phyloP scores from a whole-genome alignment of 257 asterid genomes.

The Lycium ferocissimum region DNA sequence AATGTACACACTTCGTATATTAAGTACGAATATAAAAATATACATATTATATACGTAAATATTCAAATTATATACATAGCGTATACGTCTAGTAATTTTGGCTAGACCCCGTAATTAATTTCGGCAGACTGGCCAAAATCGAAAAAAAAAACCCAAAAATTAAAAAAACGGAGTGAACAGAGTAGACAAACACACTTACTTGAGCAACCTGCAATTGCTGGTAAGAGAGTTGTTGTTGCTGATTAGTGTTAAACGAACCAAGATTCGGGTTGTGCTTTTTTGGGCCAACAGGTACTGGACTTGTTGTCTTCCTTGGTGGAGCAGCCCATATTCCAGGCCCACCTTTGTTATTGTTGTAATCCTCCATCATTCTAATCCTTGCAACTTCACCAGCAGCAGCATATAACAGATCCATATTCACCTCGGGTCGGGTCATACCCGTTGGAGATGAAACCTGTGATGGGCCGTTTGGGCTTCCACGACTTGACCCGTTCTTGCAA shows the following conservation, averaged over 20 bases:
- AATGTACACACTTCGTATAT: no score
- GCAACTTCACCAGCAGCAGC: constrained; percentile 34
- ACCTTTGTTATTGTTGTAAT: constrained; percentile 11
- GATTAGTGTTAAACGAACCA: neutral
- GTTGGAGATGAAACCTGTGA: constrained; percentile 59
- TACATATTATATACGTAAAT: no score
- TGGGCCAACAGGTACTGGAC: constrained; percentile 20
- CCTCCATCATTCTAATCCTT: constrained; percentile 31
- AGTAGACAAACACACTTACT: neutral
- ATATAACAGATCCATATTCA: constrained; percentile 31
- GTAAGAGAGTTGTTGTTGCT: neutral
- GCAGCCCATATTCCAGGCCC: constrained; percentile 29
- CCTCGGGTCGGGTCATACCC: constrained; percentile 31
- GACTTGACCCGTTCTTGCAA: constrained; percentile 52
- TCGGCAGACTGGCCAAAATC: no score
- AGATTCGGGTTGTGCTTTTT: neutral
- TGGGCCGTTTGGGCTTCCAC: constrained; percentile 50
- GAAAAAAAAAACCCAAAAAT: neutral
- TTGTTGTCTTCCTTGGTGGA: constrained; percentile 28
- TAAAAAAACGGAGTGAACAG: neutral
- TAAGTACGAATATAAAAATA: no score
- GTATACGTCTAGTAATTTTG: no score
- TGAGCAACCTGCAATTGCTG: constrained; percentile 30
- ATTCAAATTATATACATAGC: no score
- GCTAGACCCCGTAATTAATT: no score